Evolutionary conservation across 2,329 filamentous ascomycete species (phyloP), one percentile per base, ranked within the genome.

Genomic region (Sporothrix globosa): DNA sequence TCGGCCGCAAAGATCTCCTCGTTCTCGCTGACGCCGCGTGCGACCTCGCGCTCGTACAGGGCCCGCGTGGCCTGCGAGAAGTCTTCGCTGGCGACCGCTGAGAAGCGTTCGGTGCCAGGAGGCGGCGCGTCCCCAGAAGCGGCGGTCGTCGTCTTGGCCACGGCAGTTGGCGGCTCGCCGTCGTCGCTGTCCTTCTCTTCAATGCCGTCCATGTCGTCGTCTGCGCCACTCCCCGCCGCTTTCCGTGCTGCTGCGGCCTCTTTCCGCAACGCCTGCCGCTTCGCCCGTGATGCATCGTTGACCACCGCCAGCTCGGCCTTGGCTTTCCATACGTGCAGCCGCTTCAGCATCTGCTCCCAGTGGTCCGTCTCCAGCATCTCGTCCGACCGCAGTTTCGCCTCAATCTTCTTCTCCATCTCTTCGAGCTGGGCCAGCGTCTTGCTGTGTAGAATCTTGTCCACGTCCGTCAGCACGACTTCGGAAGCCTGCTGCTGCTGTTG

Each of bases 361-460:
- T 98, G 99, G 80, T 99, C 96, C 2, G 92, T 93, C 79, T 99
- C 96, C 74, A 99, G 95, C 52, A 92, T 90, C 77, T 97, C 94
- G 77, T 97, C 90, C 9, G 93, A 96, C 68, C 90, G 86, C 63
- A 99, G 83, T 82, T 99, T 99, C 19, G 85, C 84, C 78, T 89
- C 89, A 79, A 99, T 96, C 81, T 98, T 94, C 73, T 85, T 87
- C 80, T 99, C 95, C 65, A 99, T 84, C 21, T 87, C 87, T 77
- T 94, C 91, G n/a, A 99, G 84, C 79, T 98, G 92, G 76, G 93
- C 90, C 76, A 92, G 89, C 19, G 90, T 88, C 82, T 99, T 99
- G 10, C 93, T 92, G 3, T 88, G 87, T 13, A 99, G 84, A 46
- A 99, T 88, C 77, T 89, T 90, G 80, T 98, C 94, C 72, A 99